Conservation (phyloP, 768 basidiomycete species). For the Pulveroboletus ravenelii region DNA sequence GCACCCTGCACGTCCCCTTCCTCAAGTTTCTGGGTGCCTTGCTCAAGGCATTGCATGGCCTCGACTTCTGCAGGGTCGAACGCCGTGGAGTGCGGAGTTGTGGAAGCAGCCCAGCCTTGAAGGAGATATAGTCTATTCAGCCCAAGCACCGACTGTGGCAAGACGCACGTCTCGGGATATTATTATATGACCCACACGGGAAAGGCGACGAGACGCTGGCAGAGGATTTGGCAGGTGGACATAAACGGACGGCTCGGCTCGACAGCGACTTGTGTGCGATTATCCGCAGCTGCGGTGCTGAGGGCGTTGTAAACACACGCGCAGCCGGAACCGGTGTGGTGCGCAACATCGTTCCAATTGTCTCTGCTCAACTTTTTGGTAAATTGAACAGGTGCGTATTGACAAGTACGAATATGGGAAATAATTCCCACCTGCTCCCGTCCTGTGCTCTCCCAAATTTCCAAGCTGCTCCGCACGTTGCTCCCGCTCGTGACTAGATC, state of each 20-base stretch:
- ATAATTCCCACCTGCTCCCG: constrained; percentile 14
- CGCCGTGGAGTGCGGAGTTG: constrained; percentile 75
- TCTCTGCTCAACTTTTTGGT: constrained; percentile 18
- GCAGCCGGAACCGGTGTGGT: constrained; percentile 15
- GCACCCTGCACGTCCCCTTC: constrained; percentile 82
- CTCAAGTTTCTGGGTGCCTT: constrained; percentile 79
- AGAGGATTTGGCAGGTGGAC: constrained; percentile 17
- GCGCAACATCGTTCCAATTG: constrained; percentile 28
- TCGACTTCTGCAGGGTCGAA: constrained; percentile 80
- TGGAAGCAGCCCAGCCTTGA: constrained; percentile 72
- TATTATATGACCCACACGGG: constrained; percentile 4
- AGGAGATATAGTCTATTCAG: constrained; percentile 1
- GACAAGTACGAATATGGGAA: constrained; percentile 8
- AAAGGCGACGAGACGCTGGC: constrained; percentile 6
- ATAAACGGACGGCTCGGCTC: constrained; percentile 20
- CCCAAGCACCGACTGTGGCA: constrained; percentile 5
- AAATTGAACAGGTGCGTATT: constrained; percentile 6
- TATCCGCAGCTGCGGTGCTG: constrained; percentile 22
- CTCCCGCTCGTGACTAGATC: constrained; percentile 15
- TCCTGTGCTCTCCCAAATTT: constrained; percentile 31
- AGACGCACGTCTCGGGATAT: constrained; percentile 27
- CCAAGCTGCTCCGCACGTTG: constrained; percentile 13
- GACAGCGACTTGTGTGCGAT: constrained; percentile 17
- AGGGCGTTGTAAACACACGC: constrained; percentile 23
- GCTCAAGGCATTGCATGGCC: constrained; percentile 73